These are phyloP conservation scores for Phoenix roebelenii DNA, from an alignment of 176 grass and related monocot genomes.

Conservation along the genomic window DNA sequence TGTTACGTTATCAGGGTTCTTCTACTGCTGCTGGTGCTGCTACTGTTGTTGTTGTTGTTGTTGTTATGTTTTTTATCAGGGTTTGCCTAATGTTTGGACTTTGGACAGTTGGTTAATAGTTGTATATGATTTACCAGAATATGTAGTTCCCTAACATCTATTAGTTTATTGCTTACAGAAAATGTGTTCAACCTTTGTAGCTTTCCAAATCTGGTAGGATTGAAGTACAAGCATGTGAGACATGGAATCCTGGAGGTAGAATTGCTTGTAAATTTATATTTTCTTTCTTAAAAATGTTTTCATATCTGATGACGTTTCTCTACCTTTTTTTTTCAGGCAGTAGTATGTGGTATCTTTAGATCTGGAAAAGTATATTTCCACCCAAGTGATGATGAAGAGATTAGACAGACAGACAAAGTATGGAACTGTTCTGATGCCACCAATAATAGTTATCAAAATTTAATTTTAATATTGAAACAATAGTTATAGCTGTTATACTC, in stretches of 20 bases:
- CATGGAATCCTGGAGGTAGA: conserved; percentile 60
- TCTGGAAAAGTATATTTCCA: conserved; percentile 78
- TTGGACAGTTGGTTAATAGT: too few species aligned
- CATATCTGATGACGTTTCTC: not conserved
- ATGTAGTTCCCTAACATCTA: too few species aligned
- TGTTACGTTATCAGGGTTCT: too few species aligned
- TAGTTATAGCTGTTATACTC: too few species aligned
- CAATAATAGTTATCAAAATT: too few species aligned
- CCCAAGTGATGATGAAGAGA: conserved; percentile 61
- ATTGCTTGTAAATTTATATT: not conserved
- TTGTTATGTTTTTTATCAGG: too few species aligned
- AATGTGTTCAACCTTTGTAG: conserved; percentile 83
- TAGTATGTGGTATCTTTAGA: conserved; percentile 84
- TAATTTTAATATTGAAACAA: too few species aligned
- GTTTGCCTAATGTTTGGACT: too few species aligned
- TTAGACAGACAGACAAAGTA: conserved; percentile 90
- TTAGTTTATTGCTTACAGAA: conserved; percentile 37
- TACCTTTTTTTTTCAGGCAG: conserved; percentile 48
- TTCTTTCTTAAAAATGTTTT: conserved; percentile 12
- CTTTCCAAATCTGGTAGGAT: conserved; percentile 52
- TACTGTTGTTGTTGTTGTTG: too few species aligned
- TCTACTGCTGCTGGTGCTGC: too few species aligned
- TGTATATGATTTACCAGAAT: too few species aligned
- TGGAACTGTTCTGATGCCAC: conserved; percentile 20
- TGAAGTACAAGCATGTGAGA: conserved; percentile 59